Conservation (phyloP, 2,329 filamentous ascomycete genomes). For the Claviceps capensis region DNA sequence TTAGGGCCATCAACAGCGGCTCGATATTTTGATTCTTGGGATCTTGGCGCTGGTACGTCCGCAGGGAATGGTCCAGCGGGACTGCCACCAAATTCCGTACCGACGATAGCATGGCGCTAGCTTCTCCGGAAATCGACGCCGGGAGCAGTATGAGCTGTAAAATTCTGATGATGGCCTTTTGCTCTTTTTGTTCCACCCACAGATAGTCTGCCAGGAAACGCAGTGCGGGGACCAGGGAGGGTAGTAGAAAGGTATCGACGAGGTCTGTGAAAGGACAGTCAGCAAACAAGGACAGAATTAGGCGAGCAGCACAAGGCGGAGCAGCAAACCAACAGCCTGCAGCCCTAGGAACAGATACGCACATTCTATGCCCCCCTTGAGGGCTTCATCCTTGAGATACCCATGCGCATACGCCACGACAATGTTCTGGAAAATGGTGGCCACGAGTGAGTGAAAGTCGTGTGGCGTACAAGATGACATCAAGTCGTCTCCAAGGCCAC, state of each 20-base stretch:
- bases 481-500: slow-evolving; percentile 63
- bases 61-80: slow-evolving; percentile 52
- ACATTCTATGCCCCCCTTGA: slow-evolving; percentile 69
- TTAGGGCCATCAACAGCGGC: slow-evolving; percentile 52
- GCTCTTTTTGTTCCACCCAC: slow-evolving; percentile 51
- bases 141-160: slow-evolving; percentile 60
- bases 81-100: slow-evolving; percentile 60
- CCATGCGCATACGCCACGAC: slow-evolving; percentile 55
- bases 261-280: slow-evolving; percentile 37
- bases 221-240: slow-evolving; percentile 61
- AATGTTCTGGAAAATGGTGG: slow-evolving; percentile 64
- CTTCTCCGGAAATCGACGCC: slow-evolving; percentile 56
- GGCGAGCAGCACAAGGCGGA: background rate
- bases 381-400: slow-evolving; percentile 50
- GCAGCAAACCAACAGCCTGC: no score
- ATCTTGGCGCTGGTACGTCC: slow-evolving; percentile 51
- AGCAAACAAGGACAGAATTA: background rate
- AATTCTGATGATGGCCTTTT: slow-evolving; percentile 56
- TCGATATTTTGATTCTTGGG: slow-evolving; percentile 57
- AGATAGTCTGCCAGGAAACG: slow-evolving; percentile 58
- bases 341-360: slow-evolving; percentile 17
- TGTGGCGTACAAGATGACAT: slow-evolving; percentile 73
- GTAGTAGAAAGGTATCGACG: slow-evolving; percentile 68
- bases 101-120: slow-evolving; percentile 53
- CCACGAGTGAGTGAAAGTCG: slow-evolving; percentile 67